A percentile compares a stretch with the other conserved stretches of the same genome.
phyloP scores from a whole-genome alignment of 768 basidiomycete species.

The Collybiopsis luxurians region DNA sequence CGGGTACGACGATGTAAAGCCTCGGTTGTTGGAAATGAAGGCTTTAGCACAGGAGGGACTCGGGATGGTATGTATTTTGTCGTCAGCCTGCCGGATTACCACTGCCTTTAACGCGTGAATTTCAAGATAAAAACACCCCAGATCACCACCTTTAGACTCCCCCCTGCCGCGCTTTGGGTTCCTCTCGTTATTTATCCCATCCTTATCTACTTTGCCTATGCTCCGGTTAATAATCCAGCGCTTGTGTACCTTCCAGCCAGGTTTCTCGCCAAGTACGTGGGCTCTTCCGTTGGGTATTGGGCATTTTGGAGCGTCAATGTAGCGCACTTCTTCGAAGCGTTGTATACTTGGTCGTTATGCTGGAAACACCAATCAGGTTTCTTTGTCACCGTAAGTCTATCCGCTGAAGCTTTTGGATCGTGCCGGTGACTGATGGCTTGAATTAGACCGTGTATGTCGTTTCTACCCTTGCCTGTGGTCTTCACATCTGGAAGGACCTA shows the following conservation, averaged over 20 bases:
- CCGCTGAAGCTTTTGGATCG: neutral
- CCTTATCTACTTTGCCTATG: constrained; percentile 30
- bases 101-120: neutral
- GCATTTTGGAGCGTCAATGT: constrained; percentile 10
- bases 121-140: constrained; percentile 59
- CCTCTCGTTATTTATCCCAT: constrained; percentile 21
- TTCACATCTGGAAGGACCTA: constrained; percentile 52
- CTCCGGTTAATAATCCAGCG: constrained; percentile 20
- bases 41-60: constrained; percentile 74
- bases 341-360: constrained; percentile 48
- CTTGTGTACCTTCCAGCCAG: constrained; percentile 30
- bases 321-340: constrained; percentile 42
- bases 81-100: neutral
- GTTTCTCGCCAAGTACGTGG: constrained; percentile 26
- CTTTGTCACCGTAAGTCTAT: constrained; percentile 31
- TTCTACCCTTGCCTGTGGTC: constrained; percentile 50
- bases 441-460: constrained; percentile 52
- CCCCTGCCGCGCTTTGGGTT: constrained; percentile 24
- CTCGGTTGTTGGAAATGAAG: constrained; percentile 77
- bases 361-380: constrained; percentile 47
- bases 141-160: constrained; percentile 54
- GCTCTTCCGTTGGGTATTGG: constrained; percentile 23
- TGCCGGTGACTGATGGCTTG: neutral
- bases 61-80: constrained; percentile 60
- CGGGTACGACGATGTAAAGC: constrained; percentile 82